These are phyloP conservation scores for Candida pini DNA, from an alignment of 805 yeast genomes.

Conservation along the genomic window DNA sequence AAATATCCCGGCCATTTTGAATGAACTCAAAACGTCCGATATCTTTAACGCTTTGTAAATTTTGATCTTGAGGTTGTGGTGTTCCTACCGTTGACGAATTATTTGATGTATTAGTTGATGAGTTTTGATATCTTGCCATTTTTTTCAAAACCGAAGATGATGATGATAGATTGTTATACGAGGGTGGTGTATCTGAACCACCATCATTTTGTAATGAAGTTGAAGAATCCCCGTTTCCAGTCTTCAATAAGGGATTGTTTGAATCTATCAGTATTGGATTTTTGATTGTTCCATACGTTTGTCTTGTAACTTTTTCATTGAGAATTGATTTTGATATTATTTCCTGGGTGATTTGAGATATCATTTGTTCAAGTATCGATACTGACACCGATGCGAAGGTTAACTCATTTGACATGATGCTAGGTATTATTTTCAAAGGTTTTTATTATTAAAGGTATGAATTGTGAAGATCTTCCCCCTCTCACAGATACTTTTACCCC, in stretches of 20 bases:
- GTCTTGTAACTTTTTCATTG: conserved; percentile 26
- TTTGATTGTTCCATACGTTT: conserved; percentile 24
- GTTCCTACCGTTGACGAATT: conserved; percentile 16
- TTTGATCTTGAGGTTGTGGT: conserved; percentile 21
- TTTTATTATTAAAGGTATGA: too few relatives aligned
- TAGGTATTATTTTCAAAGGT: conserved; percentile 1
- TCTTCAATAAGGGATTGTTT: conserved; percentile 3
- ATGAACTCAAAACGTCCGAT: conserved; percentile 25
- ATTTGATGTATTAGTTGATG: conserved; percentile 8
- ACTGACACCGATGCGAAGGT: conserved; percentile 28
- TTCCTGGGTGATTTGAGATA: conserved; percentile 30
- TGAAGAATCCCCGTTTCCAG: not conserved
- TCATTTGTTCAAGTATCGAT: conserved; percentile 28
- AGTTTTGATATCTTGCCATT: conserved; percentile 4
- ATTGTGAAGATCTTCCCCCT: too few relatives aligned
- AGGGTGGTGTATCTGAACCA: too few relatives aligned
- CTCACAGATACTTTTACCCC: too few relatives aligned
- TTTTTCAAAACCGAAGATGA: conserved; percentile 6
- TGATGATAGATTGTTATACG: too few relatives aligned
- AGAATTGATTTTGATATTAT: conserved; percentile 25
- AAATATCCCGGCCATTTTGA: conserved; percentile 28
- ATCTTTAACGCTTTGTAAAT: conserved; percentile 16
- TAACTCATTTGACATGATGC: conserved; percentile 14
- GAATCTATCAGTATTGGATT: conserved; percentile 22
- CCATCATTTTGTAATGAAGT: conserved; percentile 1